A percentile compares a stretch with the other conserved stretches of the same genome.
These are phyloP conservation scores for Tolypocladium guangdongense DNA, from an alignment of 2,329 filamentous ascomycete species.

Conservation along the genomic window DNA sequence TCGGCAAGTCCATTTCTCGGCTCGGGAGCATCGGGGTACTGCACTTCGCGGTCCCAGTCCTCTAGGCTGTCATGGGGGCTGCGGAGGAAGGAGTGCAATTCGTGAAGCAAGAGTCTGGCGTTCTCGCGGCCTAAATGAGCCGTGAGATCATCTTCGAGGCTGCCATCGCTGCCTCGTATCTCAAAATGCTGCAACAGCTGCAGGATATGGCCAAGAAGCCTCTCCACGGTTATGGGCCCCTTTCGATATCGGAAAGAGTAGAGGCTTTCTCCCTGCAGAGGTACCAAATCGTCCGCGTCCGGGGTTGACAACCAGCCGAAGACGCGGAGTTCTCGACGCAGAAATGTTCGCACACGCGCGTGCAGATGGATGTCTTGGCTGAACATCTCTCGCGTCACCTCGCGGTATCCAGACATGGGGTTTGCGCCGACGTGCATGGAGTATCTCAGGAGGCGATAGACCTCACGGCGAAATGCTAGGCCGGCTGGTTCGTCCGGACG, in stretches of 20 bases:
- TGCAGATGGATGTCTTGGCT: slow-evolving; percentile 54
- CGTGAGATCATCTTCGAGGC: slow-evolving; percentile 66
- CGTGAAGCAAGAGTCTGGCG: slow-evolving; percentile 70
- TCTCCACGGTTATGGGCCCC: slow-evolving; percentile 63
- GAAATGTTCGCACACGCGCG: slow-evolving; percentile 68
- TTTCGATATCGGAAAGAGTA: slow-evolving; percentile 11
- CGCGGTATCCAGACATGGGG: slow-evolving; percentile 61
- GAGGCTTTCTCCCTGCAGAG: neutral
- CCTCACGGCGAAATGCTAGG: slow-evolving; percentile 42
- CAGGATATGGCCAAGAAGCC: slow-evolving; percentile 75
- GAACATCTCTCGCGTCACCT: slow-evolving; percentile 60
- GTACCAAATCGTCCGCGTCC: slow-evolving; percentile 10
- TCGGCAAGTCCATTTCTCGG: neutral
- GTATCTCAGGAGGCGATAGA: slow-evolving; percentile 64
- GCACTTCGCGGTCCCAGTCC: slow-evolving; percentile 72
- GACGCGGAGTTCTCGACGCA: slow-evolving; percentile 73
- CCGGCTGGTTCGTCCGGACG: slow-evolving; percentile 1
- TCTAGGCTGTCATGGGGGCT: slow-evolving; percentile 64
- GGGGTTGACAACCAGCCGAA: slow-evolving; percentile 56
- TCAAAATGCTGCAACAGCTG: slow-evolving; percentile 76
- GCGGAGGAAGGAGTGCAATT: slow-evolving; percentile 70
- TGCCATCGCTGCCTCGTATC: slow-evolving; percentile 64
- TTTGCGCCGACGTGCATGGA: slow-evolving; percentile 79
- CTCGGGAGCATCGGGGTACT: slow-evolving; percentile 39
- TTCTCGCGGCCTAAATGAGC: slow-evolving; percentile 70